Evolutionary conservation across 1,284 basidiomycete species (phyloP), one percentile per base, ranked within the genome.

Genomic region (Apiotrichum gracile): DNA sequence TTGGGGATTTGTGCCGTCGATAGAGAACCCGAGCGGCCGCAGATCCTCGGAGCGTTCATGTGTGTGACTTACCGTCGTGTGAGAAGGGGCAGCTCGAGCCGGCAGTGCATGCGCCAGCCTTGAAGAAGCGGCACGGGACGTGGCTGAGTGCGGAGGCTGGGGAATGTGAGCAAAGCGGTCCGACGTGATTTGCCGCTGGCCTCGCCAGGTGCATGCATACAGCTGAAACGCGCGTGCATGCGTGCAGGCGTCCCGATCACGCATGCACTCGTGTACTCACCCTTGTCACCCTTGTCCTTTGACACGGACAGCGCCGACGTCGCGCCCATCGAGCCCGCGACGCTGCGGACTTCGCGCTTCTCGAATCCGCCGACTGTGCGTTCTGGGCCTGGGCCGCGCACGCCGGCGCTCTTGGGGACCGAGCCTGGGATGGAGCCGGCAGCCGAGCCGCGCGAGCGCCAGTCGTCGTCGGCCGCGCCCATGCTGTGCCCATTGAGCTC

Each of bases 41-140:
- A 38, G n/a, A n/a, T n/a, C n/a, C n/a, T n/a, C n/a, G n/a, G n/a
- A n/a, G n/a, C n/a, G n/a, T n/a, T n/a, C n/a, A n/a, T n/a, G n/a
- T n/a, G n/a, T n/a, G n/a, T n/a, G n/a, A 65, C 70, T 65, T 45
- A 72, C 70, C 29, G 31, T 70, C 70, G 54, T 97, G 93, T 31
- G 91, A 94, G 81, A 97, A 97, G 26, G 91, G 91, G 74, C 93
- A 97, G 24, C 88, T 87, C n/a, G 87, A 80, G 41, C 93, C 93
- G 24, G 93, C 93, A 13, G 92, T 94, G 77, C 93, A 93, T 25
- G 85, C 86, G 33, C 90, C 88, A 57, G 89, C 87, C 72, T 87
- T 91, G 84, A 87, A 97, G 82, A 98, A 97, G 77, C 96, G 91
- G 81, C 94, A 98, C 3, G 93, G 93, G 25, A 98, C 94, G 79